Evolutionary conservation across 78 protist species (phyloP).

Genomic region (Protostelium mycophagum): DNA sequence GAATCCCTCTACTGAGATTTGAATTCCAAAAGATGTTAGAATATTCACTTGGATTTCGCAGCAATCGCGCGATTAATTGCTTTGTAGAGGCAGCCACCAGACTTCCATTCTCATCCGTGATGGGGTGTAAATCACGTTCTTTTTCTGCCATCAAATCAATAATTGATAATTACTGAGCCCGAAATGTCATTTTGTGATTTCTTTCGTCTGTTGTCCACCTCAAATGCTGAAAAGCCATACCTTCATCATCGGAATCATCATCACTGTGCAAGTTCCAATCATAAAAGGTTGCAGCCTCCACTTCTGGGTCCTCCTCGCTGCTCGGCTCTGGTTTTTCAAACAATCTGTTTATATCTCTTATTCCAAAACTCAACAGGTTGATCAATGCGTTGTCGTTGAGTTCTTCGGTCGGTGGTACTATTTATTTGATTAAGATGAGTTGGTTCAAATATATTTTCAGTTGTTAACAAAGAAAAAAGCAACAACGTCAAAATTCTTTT

Average conservation of each 20-base stretch:
- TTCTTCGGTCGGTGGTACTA: constrained; percentile 24
- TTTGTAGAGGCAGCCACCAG: constrained; percentile 34
- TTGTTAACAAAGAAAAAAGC: too few relatives aligned
- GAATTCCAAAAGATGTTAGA: too few relatives aligned
- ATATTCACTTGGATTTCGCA: constrained; percentile 18
- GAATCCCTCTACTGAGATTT: too few relatives aligned
- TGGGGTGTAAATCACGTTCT: too few relatives aligned
- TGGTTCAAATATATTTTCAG: too few relatives aligned
- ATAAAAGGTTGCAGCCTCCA: constrained; percentile 39
- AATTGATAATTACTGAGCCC: not conserved
- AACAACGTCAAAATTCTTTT: too few relatives aligned
- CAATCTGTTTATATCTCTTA: constrained; percentile 30
- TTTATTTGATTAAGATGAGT: not conserved
- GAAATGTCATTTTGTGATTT: not conserved
- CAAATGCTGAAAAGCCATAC: too few relatives aligned
- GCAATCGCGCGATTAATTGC: constrained; percentile 33
- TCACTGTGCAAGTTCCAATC: constrained; percentile 8
- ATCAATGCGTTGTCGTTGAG: constrained; percentile 22
- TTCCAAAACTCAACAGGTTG: constrained; percentile 22
- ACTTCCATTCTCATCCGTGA: constrained; percentile 18
- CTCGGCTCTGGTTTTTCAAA: constrained; percentile 13
- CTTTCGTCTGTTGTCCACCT: not conserved
- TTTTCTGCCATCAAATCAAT: too few relatives aligned
- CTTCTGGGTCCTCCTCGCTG: constrained; percentile 34
- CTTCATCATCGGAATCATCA: not conserved